Base-by-base conservation (phyloP, 2,329 filamentous ascomycete genomes). In the Colletotrichum musicola region DNA sequence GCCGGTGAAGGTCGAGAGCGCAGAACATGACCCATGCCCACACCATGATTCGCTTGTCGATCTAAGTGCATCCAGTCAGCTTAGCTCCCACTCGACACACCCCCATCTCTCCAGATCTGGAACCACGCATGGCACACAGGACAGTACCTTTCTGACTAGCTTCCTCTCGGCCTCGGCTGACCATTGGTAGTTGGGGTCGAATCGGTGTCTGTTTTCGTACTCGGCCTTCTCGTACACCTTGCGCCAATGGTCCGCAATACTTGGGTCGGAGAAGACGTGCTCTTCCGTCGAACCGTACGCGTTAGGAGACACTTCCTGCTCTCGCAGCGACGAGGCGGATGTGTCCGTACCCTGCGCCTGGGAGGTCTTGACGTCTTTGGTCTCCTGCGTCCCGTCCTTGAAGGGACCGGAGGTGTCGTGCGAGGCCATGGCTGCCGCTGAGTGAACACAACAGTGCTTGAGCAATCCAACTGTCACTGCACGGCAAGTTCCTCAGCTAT, bases 191-290 rank as follows among this genome's bases (percentile, higher is more conserved):
- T 12, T 70, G 12, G 87, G 86, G 70, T 91, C 88, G 73, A 88
- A 91, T 13, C 88, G 83, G 74, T 91, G 88, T 1, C 83, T 79
- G 18, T 89, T 89, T 76, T 91, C 89, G 72, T 90, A 91, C 0
- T 77, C 70, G 1, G 86, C 85, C 6, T 84, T 83, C 70, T 89
- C 86, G 68, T 89, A 89, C 4, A 88, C 74, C 4, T 77, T 77
- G 2, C 81, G 79, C 83, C 86, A 89, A 72, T 86, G 82, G n/a
- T 85, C 82, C 1, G 86, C 85, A 2, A 86, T 78, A 3, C 80
- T 78, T 2, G 85, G 82, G 57, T 88, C 85, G 0, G 82, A 78
- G 72, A 89, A 89, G 42, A 80, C 62, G 53, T 84, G 81, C n/a
- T 79, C 76, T 2, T 75, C 71, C 16, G 75, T 72, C 12, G 78